These are phyloP conservation scores for Lentinula aciculospora DNA, from an alignment of 768 basidiomycete genomes.

Conservation along the genomic window DNA sequence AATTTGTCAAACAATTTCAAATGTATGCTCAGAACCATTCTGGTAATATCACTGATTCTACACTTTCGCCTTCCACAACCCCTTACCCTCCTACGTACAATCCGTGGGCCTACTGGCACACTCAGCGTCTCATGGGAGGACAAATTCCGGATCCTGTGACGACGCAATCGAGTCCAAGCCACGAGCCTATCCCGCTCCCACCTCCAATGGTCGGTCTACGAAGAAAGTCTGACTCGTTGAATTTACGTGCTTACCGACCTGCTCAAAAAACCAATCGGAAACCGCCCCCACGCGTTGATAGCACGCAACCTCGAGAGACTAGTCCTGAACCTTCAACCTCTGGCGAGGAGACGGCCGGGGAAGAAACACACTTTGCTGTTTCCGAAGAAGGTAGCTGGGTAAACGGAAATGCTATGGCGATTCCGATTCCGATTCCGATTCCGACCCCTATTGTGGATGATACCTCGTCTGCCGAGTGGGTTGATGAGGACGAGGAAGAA, in stretches of 20 bases:
- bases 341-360: slow-evolving; percentile 78
- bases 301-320: slow-evolving; percentile 78
- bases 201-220: slow-evolving; percentile 41
- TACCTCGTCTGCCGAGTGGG: slow-evolving; percentile 49
- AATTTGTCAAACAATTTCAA: slow-evolving; percentile 73
- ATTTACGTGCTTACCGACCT: slow-evolving; percentile 23
- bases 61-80: slow-evolving; percentile 70
- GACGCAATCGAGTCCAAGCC: slow-evolving; percentile 66
- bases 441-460: slow-evolving; percentile 10
- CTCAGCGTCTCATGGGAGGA: slow-evolving; percentile 40
- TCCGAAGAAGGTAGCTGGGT: slow-evolving; percentile 35
- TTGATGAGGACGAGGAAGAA: slow-evolving; percentile 67
- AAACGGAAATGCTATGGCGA: slow-evolving; percentile 17
- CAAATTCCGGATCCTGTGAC: slow-evolving; percentile 44
- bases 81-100: slow-evolving; percentile 67
- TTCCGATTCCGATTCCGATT: slow-evolving; percentile 13
- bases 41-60: slow-evolving; percentile 60
- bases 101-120: slow-evolving; percentile 70
- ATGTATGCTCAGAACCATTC: slow-evolving; percentile 68
- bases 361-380: slow-evolving; percentile 34
- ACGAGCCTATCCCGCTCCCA: slow-evolving; percentile 57
- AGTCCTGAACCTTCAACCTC: slow-evolving; percentile 72
- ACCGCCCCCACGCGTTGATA: slow-evolving; percentile 75
- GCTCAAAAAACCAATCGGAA: slow-evolving; percentile 27
- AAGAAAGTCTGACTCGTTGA: slow-evolving; percentile 34